Evolutionary conservation across 176 grass and related monocot genomes (phyloP), one percentile per base, ranked within the genome.

Genomic region (Microstegium vimineum): DNA sequence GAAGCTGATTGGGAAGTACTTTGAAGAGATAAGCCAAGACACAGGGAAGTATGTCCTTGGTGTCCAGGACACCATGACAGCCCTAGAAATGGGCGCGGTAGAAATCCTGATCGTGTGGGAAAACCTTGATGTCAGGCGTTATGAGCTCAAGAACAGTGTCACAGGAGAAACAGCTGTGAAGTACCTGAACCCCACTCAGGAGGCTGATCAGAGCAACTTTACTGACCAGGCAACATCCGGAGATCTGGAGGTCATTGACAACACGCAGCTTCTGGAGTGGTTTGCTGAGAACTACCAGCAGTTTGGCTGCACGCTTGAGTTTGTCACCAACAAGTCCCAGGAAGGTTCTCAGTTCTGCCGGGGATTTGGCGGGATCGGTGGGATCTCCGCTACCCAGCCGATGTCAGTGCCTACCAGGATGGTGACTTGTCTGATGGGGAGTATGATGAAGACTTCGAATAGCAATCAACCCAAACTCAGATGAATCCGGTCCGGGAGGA

Each of bases 1-100:
- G 83, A 92, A 92, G 73, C 80, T 92, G 32, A 82, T 92, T 13
- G 86, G 90, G n/a, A 88, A 83, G 77, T 92, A 88, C 82, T 92
- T 92, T 13, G 90, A 92, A 79, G 86, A 92, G 83, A 92, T 92
- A 37, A 88, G 90, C 61, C 82, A 83, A 23, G 86, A 89, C 74
- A 92, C 90, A 0, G 86, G 83, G 37, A 92, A 92, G 62, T 92
- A 92, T 75, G 86, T 86, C 10, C 72, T 92, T 14, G 82, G 90
- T 31, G 86, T 85, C 78, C 40, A 89, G 2, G 86, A 92, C 63
- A 92, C 83, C 22, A 79, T 92, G 40, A 64, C 83, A 56, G 90
- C 90, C 25, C 79, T 92, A 1, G 86, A 92, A 56, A 63, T 88
- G 86, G 90, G 86, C 35, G 90, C 90, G 0, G 90, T 92, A 1